Percentiles rank a stretch among this genome's conserved stretches.
These are phyloP conservation scores for Elsinoe australis DNA, from an alignment of 2,329 filamentous ascomycete species.

Conservation along the genomic window DNA sequence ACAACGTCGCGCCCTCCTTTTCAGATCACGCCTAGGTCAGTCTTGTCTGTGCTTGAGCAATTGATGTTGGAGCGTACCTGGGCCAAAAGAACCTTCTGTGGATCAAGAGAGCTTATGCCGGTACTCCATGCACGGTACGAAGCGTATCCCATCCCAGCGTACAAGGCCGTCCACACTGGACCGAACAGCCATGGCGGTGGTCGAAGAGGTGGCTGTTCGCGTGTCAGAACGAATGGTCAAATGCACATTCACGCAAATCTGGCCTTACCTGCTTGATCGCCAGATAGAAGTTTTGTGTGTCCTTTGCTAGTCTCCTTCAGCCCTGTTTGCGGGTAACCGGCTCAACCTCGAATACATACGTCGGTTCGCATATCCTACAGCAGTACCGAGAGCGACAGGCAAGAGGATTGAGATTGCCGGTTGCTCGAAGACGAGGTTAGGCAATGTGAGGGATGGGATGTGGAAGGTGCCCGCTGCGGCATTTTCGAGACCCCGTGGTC, in stretches of 20 bases:
- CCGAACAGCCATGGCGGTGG: slow-evolving; percentile 53
- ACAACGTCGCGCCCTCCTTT: slow-evolving; percentile 65
- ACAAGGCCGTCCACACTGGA: slow-evolving; percentile 52
- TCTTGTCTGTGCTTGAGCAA: background rate
- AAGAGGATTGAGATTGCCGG: slow-evolving; percentile 67
- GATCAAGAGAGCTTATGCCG: slow-evolving; percentile 52
- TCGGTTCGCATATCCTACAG: slow-evolving; percentile 61
- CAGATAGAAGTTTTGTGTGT: slow-evolving; percentile 56
- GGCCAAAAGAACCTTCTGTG: slow-evolving; percentile 50
- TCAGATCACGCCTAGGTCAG: slow-evolving; percentile 1
- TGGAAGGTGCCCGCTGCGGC: slow-evolving; percentile 28
- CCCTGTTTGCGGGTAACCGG: slow-evolving; percentile 2
- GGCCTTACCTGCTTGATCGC: slow-evolving; percentile 58
- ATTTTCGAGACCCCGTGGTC: background rate
- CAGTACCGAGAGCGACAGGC: slow-evolving; percentile 63
- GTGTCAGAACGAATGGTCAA: background rate
- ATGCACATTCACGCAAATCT: slow-evolving; percentile 27
- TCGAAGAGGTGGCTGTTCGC: slow-evolving; percentile 40
- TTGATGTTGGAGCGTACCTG: slow-evolving; percentile 37
- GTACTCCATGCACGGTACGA: slow-evolving; percentile 66
- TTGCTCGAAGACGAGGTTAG: slow-evolving; percentile 61
- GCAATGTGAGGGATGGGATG: slow-evolving; percentile 69
- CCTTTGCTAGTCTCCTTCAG: slow-evolving; percentile 38
- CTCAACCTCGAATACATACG: slow-evolving; percentile 43
- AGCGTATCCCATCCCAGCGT: slow-evolving; percentile 76